Evolutionary conservation across 768 basidiomycete species (phyloP).

Genomic region (Mycena floridula): DNA sequence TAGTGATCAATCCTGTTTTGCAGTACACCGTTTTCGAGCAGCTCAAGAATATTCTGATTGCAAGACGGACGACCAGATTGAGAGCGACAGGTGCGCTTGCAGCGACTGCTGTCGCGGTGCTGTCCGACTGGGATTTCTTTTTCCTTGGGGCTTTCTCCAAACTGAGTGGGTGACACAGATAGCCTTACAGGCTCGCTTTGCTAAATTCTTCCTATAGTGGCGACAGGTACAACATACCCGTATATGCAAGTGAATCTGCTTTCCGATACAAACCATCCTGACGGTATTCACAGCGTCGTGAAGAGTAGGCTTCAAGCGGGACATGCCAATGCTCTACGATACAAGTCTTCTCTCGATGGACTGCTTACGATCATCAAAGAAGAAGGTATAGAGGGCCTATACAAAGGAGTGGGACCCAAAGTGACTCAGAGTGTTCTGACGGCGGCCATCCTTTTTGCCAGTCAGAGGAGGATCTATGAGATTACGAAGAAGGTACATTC

Average conservation of each 20-base stretch:
- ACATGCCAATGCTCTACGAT: slow-evolving; percentile 47
- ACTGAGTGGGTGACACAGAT: slow-evolving; percentile 56
- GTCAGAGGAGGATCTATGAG: slow-evolving; percentile 79
- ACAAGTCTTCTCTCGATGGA: slow-evolving; percentile 61
- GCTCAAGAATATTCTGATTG: slow-evolving; percentile 78
- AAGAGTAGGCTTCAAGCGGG: slow-evolving; percentile 67
- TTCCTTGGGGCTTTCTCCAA: slow-evolving; percentile 92
- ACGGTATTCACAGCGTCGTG: slow-evolving; percentile 35
- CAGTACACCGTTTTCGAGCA: slow-evolving; percentile 96
- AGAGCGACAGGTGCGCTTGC: slow-evolving; percentile 38
- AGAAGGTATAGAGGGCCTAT: slow-evolving; percentile 66
- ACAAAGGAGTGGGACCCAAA: slow-evolving; percentile 79
- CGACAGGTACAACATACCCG: slow-evolving; percentile 59
- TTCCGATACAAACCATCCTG: background rate
- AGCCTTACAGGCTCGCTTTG: slow-evolving; percentile 1
- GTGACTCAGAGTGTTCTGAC: slow-evolving; percentile 89
- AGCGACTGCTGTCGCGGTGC: slow-evolving; percentile 36
- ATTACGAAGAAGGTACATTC: slow-evolving; percentile 50
- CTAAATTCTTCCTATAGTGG: slow-evolving; percentile 24
- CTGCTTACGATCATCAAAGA: slow-evolving; percentile 54
- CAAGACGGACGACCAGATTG: slow-evolving; percentile 49
- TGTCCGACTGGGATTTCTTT: slow-evolving; percentile 90
- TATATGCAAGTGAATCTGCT: slow-evolving; percentile 56
- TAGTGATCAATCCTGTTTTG: slow-evolving; percentile 81
- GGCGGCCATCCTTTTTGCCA: slow-evolving; percentile 88